Base-by-base conservation (phyloP, 352 stramenopile genomes). In the Plasmopara muralis region DNA sequence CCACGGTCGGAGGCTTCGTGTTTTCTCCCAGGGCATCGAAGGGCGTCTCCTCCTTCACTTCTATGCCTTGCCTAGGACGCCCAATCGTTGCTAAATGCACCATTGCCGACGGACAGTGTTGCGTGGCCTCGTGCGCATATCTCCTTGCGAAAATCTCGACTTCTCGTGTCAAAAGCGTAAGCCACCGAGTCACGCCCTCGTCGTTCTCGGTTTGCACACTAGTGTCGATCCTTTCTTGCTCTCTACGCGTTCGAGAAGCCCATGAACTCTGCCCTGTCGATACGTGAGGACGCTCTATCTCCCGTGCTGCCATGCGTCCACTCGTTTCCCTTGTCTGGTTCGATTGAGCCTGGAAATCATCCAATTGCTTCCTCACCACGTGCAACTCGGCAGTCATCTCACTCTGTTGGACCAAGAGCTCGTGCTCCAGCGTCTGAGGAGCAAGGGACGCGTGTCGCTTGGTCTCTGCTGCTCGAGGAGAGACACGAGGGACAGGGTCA, bases 301-400 rank as follows among this genome's bases (percentile, higher is more conserved):
- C 50, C 13, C 18, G 13, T 40, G 37, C 45, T 53, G 31, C 6
- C 31, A 5, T 12, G 2, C 6, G 7, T 12, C 6, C 31, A 35
- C 16, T 41, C 14, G 14, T 31, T 44, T 51, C 50, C 41, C 55
- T 44, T 9, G 55, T 43, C 37, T 62, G 52, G 33, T 72, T 62
- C 64, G 63, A 75, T 28, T 67, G 68, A 15, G 70, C 57, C 62
- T 83, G 61, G 43, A 82, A 78, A 18, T 72, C 70, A 14, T 40
- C 56, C 40, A 83, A 31, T 41, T 83, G 69, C 35, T 58, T 63
- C n/a, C 69, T 69, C 29, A 85, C 62, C 1, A 60, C 56, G 38
- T 77, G 61, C 10, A 85, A 31, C 38, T 83, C 66, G 1, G 45
- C 50, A 25, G 59, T 62, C 10, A 85, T 70, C 43, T 65, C 40